Evolutionary conservation across 1,284 basidiomycete species (phyloP), one percentile per base, ranked within the genome.

Genomic region (Vanrija sp.): DNA sequence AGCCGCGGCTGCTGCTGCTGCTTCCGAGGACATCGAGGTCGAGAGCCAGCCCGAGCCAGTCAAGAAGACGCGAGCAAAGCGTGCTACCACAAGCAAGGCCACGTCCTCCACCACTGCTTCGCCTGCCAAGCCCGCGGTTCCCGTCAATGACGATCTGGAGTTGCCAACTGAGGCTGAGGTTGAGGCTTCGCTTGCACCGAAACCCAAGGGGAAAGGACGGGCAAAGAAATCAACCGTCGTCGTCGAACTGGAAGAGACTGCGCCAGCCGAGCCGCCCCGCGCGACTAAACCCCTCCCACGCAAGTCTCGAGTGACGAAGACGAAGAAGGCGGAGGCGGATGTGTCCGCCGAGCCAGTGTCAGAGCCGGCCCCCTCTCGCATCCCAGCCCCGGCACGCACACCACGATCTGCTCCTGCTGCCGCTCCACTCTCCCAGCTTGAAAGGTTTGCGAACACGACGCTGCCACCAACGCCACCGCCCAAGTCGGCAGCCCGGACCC

Each of bases 391-490:
- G 5, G 6, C 44, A 3, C 14, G 7, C 47, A 51, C 48, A 28
- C 44, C 12, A 51, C 51, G 6, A 51, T 34, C 57, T 8, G 26
- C 46, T 5, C 51, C 42, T 5, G 19, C 47, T 45, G 23, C 43
- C 25, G 6, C 47, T 7, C 59, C 65, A 4, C 48, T 63, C 28
- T 60, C 65, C 6, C 62, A 65, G 38, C 58, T 68, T 16, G 66
- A 69, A 38, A 51, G 63, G 34, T 67, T 71, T 58, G 55, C 63
- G 8, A 73, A 71, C 52, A 61, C 69, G 10, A 68, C 67, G 21
- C 61, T 63, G 4, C 54, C 58, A 1, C 39, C 48, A 3, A n/a
- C 44, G 6, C 46, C 49, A 15, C 48, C 51, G 2, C 18, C 48
- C 21, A 52, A 57, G 47, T 25, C 38, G 21, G 34, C 34, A 5